Evolutionary conservation across 768 basidiomycete species (phyloP).

Genomic region (Atractiella rhizophila): DNA sequence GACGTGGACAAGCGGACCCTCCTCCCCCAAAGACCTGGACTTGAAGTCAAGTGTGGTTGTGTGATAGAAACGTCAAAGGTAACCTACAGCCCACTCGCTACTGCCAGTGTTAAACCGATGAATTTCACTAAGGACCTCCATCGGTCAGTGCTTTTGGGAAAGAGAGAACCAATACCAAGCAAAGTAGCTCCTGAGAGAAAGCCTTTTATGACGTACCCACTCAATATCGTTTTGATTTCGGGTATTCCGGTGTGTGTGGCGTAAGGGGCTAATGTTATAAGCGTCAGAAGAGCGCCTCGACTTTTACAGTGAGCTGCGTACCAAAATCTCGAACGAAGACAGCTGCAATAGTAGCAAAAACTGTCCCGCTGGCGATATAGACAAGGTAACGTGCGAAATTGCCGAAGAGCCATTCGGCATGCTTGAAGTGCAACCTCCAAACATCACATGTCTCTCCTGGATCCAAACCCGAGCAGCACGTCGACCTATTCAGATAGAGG

Average conservation of each 20-base stretch:
- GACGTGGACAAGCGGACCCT: constrained; percentile 70
- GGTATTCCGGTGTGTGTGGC: constrained; percentile 23
- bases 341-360: constrained; percentile 13
- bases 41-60: constrained; percentile 2
- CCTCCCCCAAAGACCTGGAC: constrained; percentile 41
- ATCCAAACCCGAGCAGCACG: constrained; percentile 15
- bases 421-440: constrained; percentile 10
- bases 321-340: constrained; percentile 14
- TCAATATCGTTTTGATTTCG: constrained; percentile 82
- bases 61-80: neutral
- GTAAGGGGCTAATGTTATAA: constrained; percentile 1
- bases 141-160: constrained; percentile 76
- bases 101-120: constrained; percentile 62
- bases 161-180: constrained; percentile 47
- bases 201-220: constrained; percentile 26
- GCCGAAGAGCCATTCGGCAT: constrained; percentile 7
- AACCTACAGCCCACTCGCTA: constrained; percentile 42
- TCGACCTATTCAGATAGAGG: constrained; percentile 14
- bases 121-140: constrained; percentile 71
- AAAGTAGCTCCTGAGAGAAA: constrained; percentile 1
- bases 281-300: constrained; percentile 16
- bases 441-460: constrained; percentile 11
- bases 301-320: too few relatives aligned
- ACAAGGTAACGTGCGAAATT: constrained; percentile 11
- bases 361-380: constrained; percentile 12